These are phyloP conservation scores for Colletotrichum camelliae DNA, from an alignment of 2,329 filamentous ascomycete genomes.

Conservation along the genomic window DNA sequence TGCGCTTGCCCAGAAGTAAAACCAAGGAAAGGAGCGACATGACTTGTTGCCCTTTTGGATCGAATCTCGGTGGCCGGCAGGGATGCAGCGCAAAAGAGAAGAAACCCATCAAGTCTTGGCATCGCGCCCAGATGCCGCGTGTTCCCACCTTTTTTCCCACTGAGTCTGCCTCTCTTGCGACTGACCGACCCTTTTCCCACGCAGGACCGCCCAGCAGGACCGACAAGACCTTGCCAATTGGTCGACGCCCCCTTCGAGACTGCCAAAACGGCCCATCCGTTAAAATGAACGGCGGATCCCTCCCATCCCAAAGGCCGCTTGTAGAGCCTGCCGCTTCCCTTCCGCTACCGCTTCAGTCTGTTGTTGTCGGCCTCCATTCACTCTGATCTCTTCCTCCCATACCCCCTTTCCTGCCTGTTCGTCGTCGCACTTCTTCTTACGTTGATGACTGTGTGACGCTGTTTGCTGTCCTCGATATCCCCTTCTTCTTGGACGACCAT, in stretches of 20 bases:
- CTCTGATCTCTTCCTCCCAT: background rate
- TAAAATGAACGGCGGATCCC: slow-evolving; percentile 18
- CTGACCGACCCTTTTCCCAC: background rate
- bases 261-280: slow-evolving; percentile 7
- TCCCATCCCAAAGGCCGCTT: background rate
- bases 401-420: background rate
- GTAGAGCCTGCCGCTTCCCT: background rate
- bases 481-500: background rate
- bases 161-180: background rate
- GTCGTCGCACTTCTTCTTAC: background rate
- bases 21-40: background rate
- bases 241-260: background rate
- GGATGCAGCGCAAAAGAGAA: slow-evolving; percentile 8
- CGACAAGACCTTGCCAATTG: background rate
- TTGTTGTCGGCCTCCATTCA: background rate
- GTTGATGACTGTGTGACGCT: background rate
- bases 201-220: background rate
- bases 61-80: background rate
- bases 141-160: slow-evolving; percentile 5
- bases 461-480: background rate
- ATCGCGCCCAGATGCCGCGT: slow-evolving; percentile 2
- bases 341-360: background rate
- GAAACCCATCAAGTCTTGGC: slow-evolving; percentile 21
- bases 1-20: background rate
- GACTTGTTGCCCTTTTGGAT: background rate